Conservation (phyloP, 2,329 filamentous ascomycete genomes). For the Colletotrichum paranaense region DNA sequence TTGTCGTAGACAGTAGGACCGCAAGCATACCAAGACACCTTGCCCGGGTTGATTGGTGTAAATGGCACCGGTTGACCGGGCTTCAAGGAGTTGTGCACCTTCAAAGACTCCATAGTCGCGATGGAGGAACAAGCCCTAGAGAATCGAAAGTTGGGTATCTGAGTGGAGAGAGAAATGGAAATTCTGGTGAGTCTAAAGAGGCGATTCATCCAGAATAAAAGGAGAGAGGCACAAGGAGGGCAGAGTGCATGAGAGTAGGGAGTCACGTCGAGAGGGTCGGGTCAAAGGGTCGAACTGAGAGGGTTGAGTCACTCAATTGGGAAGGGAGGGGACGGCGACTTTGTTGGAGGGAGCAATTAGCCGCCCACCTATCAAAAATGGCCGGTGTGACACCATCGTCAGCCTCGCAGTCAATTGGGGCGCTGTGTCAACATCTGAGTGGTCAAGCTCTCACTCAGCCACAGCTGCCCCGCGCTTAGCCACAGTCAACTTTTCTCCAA, state of each 20-base stretch:
- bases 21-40: constrained; percentile 89
- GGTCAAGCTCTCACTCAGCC: neutral
- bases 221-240: neutral
- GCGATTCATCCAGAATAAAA: constrained; percentile 46
- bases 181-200: constrained; percentile 41
- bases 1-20: constrained; percentile 89
- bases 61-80: constrained; percentile 80
- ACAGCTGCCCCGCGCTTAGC: constrained; percentile 30
- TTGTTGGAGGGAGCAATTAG: constrained; percentile 16
- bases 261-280: neutral
- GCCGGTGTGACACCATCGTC: constrained; percentile 26
- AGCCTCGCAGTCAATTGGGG: constrained; percentile 24
- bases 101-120: constrained; percentile 67
- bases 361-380: constrained; percentile 10
- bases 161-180: constrained; percentile 43
- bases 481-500: constrained; percentile 1
- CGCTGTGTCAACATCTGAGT: constrained; percentile 13
- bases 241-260: neutral
- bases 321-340: neutral
- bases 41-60: constrained; percentile 75
- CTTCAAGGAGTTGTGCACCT: constrained; percentile 83
- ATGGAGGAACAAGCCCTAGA: constrained; percentile 49
- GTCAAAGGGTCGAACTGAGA: neutral
- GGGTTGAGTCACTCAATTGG: constrained; percentile 24
- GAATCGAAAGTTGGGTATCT: constrained; percentile 40